These are phyloP conservation scores for Verticillium longisporum DNA, from an alignment of 2,329 filamentous ascomycete genomes.

Conservation along the genomic window DNA sequence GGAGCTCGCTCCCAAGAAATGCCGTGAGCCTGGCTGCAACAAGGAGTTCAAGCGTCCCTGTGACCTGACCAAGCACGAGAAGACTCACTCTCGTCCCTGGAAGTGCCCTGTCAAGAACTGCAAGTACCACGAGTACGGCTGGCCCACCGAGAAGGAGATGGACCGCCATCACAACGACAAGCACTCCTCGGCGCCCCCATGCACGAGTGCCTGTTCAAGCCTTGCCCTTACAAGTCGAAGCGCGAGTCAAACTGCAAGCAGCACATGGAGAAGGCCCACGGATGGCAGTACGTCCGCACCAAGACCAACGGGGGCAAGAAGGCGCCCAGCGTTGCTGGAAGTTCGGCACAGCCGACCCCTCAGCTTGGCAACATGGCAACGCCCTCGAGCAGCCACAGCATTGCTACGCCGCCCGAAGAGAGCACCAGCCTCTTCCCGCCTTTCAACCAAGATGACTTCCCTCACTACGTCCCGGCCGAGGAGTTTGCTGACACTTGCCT, in stretches of 20 bases:
- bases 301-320: slow-evolving; percentile 78
- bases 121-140: slow-evolving; percentile 86
- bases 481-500: slow-evolving; percentile 32
- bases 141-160: slow-evolving; percentile 97
- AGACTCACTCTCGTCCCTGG: slow-evolving; percentile 93
- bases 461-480: slow-evolving; percentile 37
- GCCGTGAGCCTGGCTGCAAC: slow-evolving; percentile 67
- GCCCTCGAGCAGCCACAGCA: slow-evolving; percentile 51
- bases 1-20: slow-evolving; percentile 73
- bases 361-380: slow-evolving; percentile 55
- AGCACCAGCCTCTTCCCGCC: slow-evolving; percentile 21
- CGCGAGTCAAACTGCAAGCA: slow-evolving; percentile 96
- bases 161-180: slow-evolving; percentile 96
- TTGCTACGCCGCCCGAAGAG: slow-evolving; percentile 53
- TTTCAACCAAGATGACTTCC: slow-evolving; percentile 33
- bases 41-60: slow-evolving; percentile 97
- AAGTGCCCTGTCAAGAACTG: slow-evolving; percentile 79
- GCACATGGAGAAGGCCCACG: slow-evolving; percentile 96
- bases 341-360: slow-evolving; percentile 47
- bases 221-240: slow-evolving; percentile 91
- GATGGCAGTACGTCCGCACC: slow-evolving; percentile 83
- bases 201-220: slow-evolving; percentile 75
- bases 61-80: slow-evolving; percentile 95
- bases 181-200: slow-evolving; percentile 74
- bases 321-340: slow-evolving; percentile 33